A percentile compares a stretch with the other conserved stretches of the same genome.
Conservation (phyloP, 352 stramenopile genomes). For the Pythium folliculosum region DNA sequence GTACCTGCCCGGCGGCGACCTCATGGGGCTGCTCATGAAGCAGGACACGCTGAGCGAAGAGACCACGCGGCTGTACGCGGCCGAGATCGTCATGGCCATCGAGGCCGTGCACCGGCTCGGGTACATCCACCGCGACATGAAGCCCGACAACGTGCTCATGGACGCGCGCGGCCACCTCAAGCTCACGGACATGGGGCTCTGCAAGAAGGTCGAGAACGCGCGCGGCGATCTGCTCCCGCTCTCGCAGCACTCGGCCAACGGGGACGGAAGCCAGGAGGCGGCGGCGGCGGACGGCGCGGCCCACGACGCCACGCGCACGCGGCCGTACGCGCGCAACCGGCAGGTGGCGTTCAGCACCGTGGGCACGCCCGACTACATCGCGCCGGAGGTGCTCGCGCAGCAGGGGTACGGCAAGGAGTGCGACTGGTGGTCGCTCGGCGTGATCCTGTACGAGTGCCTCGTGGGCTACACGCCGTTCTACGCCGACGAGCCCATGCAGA, state of each 20-base stretch:
- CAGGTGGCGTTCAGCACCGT: constrained; percentile 97
- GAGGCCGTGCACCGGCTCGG: constrained; percentile 97
- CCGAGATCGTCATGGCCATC: constrained; percentile 98
- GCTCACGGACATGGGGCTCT: constrained; percentile 98
- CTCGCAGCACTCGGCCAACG: constrained; percentile 68
- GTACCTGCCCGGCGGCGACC: constrained; percentile 97
- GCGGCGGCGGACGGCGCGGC: constrained; percentile 23
- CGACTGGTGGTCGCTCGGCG: constrained; percentile 99
- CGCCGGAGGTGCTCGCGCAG: constrained; percentile 96
- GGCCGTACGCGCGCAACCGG: constrained; percentile 69
- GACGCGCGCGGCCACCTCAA: constrained; percentile 98
- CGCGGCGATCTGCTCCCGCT: constrained; percentile 76
- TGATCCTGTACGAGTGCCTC: constrained; percentile 99
- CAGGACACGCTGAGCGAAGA: constrained; percentile 94
- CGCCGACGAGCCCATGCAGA: constrained; percentile 96
- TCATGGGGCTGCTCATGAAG: constrained; percentile 99
- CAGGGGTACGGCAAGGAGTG: constrained; percentile 91
- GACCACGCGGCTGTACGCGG: constrained; percentile 96
- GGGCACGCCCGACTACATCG: constrained; percentile 99
- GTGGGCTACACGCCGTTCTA: constrained; percentile 99
- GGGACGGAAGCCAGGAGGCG: not conserved
- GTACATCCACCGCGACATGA: constrained; percentile 99
- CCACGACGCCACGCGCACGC: constrained; percentile 53
- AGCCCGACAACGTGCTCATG: constrained; percentile 96
- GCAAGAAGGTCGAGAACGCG: constrained; percentile 96